Base-by-base conservation (phyloP, 306 rosid genomes). In the Pterocarpus santalinus region DNA sequence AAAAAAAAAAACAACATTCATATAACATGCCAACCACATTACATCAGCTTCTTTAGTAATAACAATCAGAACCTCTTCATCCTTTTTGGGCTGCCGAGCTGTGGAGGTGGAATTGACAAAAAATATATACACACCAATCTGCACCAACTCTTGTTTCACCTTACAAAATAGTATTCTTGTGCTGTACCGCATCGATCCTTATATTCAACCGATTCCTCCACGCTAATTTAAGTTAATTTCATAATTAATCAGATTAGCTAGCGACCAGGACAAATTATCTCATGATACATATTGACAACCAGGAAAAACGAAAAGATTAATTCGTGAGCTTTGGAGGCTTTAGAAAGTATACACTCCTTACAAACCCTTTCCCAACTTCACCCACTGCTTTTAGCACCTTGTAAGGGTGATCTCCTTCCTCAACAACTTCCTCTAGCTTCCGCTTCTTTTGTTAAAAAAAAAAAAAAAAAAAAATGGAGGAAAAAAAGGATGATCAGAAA, bases 301-400 rank as follows among this genome's bases (percentile, higher is more conserved):
- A 4, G 61, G 32, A 8, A 55, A 55, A n/a, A 57, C 72, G 34
- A 65, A 51, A 7, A 32, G 14, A 38, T 71, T 63, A 79, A 35
- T 57, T 63, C 14, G 46, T 38, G 36, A 55, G 69, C 89, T 81
- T 86, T 71, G 97, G 94, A 75, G 96, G 80, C 81, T 92, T 90
- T 52, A 91, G 92, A 81, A 91, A 83, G 80, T 90, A 73, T 65
- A 94, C 7, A 78, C 94, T 90, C 77, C 85, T 92, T 67, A 92
- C 93, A 79, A 94, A 84, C 60, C 97, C 98, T 86, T 87, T 90
- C 76, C 98, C 98, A 32, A 86, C 85, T 80, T 94, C 90, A 64
- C 97, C 97, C 16, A 84, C 89, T 1, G 86, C 84, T 79, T 87
- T 90, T 43, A 94, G 65, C 86, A 92, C 74, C 68, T 83, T 89